Base-by-base conservation (phyloP, 1,139 yeast genomes). In the Sugiyamaella paludigena region DNA sequence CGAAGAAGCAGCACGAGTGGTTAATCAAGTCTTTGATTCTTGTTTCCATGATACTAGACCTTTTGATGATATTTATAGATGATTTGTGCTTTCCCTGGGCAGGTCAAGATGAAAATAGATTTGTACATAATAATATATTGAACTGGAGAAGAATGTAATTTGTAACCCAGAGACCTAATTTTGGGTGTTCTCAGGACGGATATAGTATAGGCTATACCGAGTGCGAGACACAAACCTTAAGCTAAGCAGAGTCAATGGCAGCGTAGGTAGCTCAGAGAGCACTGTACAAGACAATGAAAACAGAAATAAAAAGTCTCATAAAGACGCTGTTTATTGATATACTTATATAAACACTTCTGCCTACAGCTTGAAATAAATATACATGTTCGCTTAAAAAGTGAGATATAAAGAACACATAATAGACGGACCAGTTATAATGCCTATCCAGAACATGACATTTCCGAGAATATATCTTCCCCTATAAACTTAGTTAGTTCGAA, bases 31-130 rank as follows among this genome's bases (percentile, higher is more conserved):
- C 9, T 92, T 95, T 84, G 86, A 84, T 55, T 84, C 94, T 31
- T 92, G 99, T 65, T 94, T 89, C 65, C 83, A 83, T 62, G 98
- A 92, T 65, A 92, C 98, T 1, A 75, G 99, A 60, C 98, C 98
- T 0, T 92, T 88, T 68, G 98, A 92, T 61, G 83, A 88, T 61
- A 89, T 91, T 29, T 91, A 87, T 64, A 73, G 85, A 57, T 85
- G 50, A 45, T n/a, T n/a, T n/a, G n/a, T n/a, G n/a, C n/a, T n/a
- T n/a, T n/a, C n/a, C n/a, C n/a, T n/a, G n/a, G 13, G 30, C 41
- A n/a, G 35, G 26, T 11, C 31, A 36, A 26, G 30, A 19, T 28
- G 32, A 28, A n/a, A 26, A 31, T 36, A 31, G 12, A 28, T 43
- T 31, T 43, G 41, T 43, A 43, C 36, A 43, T 43, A 43, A n/a